phyloP scores from a whole-genome alignment of 1,139 yeast species.

The Hemisphaericaspora xylanilytica region DNA sequence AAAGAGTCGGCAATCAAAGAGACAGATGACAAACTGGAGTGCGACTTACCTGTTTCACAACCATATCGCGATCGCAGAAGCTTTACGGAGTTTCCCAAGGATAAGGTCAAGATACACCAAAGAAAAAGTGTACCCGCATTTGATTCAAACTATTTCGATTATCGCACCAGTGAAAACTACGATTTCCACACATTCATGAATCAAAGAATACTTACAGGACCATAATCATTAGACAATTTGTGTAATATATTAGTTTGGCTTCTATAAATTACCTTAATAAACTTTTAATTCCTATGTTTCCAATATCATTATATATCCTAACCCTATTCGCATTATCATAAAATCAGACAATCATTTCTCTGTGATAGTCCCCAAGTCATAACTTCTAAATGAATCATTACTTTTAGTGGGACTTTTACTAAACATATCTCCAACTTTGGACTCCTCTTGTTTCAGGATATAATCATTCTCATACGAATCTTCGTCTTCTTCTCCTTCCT shows the following conservation, averaged over 20 bases:
- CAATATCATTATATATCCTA: background rate
- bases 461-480: slow-evolving; percentile 3
- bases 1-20: background rate
- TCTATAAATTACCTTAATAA: background rate
- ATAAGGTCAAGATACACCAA: background rate
- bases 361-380: slow-evolving; percentile 15
- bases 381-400: background rate
- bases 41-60: background rate
- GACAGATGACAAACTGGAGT: background rate
- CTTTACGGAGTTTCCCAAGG: background rate
- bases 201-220: slow-evolving; percentile 17
- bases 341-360: slow-evolving; percentile 7
- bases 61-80: background rate
- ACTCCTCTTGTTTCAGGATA: background rate
- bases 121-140: slow-evolving; percentile 10
- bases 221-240: background rate
- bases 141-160: slow-evolving; percentile 28
- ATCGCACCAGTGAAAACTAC: slow-evolving; percentile 26
- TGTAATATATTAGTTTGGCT: background rate
- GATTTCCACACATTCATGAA: slow-evolving; percentile 41
- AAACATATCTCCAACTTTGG: too few species aligned
- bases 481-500: slow-evolving; percentile 17
- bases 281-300: background rate
- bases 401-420: background rate
- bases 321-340: background rate